phyloP scores from a whole-genome alignment of 1,284 basidiomycete species.

The Trametes pubescens region DNA sequence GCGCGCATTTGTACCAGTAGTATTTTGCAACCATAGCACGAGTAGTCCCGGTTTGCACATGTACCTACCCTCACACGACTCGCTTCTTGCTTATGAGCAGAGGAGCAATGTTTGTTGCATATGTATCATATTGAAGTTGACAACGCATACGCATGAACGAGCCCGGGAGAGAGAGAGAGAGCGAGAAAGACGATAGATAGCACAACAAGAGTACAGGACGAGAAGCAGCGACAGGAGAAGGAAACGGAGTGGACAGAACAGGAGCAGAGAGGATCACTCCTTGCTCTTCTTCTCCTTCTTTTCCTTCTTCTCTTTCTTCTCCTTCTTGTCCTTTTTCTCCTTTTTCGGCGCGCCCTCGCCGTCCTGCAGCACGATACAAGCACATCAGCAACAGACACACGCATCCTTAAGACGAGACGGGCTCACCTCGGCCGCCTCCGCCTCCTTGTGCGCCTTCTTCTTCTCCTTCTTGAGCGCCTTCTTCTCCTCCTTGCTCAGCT shows the following conservation, averaged over 20 bases:
- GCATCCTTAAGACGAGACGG: conserved; percentile 8
- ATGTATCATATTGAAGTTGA: conserved; percentile 19
- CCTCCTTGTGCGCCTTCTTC: conserved; percentile 65
- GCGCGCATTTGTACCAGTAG: conserved; percentile 18
- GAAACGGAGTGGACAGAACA: conserved; percentile 14
- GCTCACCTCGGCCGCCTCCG: conserved; percentile 50
- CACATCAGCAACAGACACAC: conserved; percentile 26
- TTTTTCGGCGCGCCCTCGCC: conserved; percentile 40
- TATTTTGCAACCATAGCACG: conserved; percentile 12
- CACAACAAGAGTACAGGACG: conserved; percentile 32
- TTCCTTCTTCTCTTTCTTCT: conserved; percentile 45
- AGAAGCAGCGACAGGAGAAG: conserved; percentile 15
- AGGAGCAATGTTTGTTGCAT: conserved; percentile 9
- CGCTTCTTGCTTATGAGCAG: not conserved
- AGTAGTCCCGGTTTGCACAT: conserved; percentile 15
- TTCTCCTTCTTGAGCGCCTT: conserved; percentile 69
- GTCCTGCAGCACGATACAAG: conserved; percentile 34
- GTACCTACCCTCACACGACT: not conserved
- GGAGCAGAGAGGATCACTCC: conserved; percentile 41
- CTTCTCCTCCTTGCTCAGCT: conserved; percentile 72
- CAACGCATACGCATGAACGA: conserved; percentile 9
- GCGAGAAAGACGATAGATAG: conserved; percentile 25
- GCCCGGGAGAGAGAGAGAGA: not conserved
- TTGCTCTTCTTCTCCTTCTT: conserved; percentile 57
- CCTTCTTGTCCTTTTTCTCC: conserved; percentile 41